A percentile compares a stretch with the other conserved stretches of the same genome.
phyloP scores from a whole-genome alignment of 202 grass and related monocot species.

The Schoenoplectus tabernaemontani region DNA sequence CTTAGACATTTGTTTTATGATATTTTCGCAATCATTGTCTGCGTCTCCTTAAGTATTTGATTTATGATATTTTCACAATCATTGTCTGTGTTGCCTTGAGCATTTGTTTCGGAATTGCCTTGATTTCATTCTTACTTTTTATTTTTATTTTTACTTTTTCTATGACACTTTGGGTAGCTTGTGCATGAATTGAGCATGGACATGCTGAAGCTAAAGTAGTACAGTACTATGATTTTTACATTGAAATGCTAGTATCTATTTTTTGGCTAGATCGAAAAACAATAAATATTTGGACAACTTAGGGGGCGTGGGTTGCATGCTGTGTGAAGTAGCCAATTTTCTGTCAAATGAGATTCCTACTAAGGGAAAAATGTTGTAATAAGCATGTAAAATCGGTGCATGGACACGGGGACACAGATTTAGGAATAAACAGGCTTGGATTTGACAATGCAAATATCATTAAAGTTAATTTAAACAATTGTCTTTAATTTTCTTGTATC shows the following conservation, averaged over 20 bases:
- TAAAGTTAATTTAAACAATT: background rate
- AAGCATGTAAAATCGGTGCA: background rate
- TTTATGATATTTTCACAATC: slow-evolving; percentile 5
- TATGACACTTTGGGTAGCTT: background rate
- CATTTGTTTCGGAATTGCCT: background rate
- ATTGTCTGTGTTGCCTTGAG: background rate
- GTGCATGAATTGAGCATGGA: too few species aligned
- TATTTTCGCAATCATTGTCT: background rate
- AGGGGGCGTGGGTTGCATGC: too few species aligned
- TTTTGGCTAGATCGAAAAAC: background rate
- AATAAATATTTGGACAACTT: too few species aligned
- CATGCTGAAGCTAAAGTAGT: background rate
- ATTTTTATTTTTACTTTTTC: background rate
- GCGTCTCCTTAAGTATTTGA: background rate
- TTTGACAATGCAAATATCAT: background rate
- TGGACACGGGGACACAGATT: background rate
- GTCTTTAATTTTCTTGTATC: background rate
- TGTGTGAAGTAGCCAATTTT: background rate
- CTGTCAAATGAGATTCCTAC: background rate
- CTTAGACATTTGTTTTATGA: background rate
- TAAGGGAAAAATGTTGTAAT: background rate
- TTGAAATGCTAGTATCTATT: background rate
- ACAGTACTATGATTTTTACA: background rate
- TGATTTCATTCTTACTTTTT: background rate
- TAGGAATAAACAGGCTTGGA: background rate